These are phyloP conservation scores for Prunus mume DNA, from an alignment of 306 rosid species.

Conservation along the genomic window DNA sequence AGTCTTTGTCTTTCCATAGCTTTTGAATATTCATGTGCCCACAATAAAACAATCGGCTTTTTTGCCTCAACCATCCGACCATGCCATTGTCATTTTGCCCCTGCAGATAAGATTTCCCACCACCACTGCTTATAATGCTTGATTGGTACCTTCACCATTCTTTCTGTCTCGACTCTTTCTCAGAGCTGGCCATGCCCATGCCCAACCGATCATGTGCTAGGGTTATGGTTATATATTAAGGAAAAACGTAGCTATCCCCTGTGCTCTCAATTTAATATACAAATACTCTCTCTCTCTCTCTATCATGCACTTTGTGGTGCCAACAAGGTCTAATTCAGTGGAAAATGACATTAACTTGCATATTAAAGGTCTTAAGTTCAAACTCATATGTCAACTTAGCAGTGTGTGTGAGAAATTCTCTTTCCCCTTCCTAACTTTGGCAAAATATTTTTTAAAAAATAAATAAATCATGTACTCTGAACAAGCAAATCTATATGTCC, in stretches of 20 bases:
- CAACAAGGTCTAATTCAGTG: too few relatives aligned
- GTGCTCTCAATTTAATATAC: neutral
- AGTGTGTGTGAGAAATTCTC: too few relatives aligned
- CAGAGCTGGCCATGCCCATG: neutral
- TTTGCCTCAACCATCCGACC: neutral
- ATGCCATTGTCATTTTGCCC: neutral
- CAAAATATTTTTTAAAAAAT: too few relatives aligned
- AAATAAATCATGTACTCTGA: too few relatives aligned
- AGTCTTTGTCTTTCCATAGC: neutral
- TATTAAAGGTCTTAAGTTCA: fast-evolving
- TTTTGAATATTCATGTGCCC: neutral
- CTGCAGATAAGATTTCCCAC: neutral
- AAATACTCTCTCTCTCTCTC: too few relatives aligned
- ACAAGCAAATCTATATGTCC: neutral
- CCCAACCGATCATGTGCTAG: neutral
- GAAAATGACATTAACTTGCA: too few relatives aligned
- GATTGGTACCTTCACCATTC: neutral
- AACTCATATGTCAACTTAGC: too few relatives aligned
- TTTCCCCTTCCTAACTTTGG: too few relatives aligned
- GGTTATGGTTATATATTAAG: neutral
- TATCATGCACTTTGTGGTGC: too few relatives aligned
- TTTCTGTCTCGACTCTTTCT: neutral
- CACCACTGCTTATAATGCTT: neutral
- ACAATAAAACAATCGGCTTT: neutral
- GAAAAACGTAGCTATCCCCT: neutral